Evolutionary conservation across 2,329 filamentous ascomycete genomes (phyloP).

Genomic region (Botrytis aclada): DNA sequence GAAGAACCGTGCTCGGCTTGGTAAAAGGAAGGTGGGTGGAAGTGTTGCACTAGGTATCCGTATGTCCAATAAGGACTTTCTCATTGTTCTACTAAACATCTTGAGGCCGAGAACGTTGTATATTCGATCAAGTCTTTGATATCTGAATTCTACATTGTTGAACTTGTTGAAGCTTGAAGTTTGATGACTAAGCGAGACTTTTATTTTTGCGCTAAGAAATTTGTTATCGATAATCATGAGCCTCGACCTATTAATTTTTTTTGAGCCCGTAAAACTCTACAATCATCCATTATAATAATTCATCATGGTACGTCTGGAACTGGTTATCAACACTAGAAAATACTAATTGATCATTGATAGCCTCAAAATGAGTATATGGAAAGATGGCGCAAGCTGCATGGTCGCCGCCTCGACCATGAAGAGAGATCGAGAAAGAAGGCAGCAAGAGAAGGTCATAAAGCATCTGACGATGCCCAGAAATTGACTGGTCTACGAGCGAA

Average conservation of each 20-base stretch:
- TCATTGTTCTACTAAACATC: conserved; percentile 49
- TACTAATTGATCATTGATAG: conserved; percentile 40
- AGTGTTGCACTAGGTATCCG: conserved; percentile 43
- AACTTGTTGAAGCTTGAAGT: conserved; percentile 14
- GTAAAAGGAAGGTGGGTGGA: conserved; percentile 51
- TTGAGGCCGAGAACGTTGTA: conserved; percentile 21
- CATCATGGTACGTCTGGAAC: conserved; percentile 27
- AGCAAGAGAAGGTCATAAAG: conserved; percentile 86
- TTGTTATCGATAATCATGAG: conserved; percentile 26
- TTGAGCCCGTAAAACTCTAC: conserved; percentile 21
- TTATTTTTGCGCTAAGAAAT: conserved; percentile 19
- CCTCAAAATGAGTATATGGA: conserved; percentile 86
- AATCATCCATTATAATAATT: conserved; percentile 22
- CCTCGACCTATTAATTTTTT: conserved; percentile 16
- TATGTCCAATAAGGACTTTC: conserved; percentile 62
- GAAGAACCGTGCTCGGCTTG: conserved; percentile 44
- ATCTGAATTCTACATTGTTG: conserved; percentile 5
- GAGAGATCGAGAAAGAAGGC: conserved; percentile 83
- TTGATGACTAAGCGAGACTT: conserved; percentile 18
- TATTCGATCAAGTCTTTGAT: conserved; percentile 18
- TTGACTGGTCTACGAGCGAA: conserved; percentile 89
- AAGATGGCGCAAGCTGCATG: conserved; percentile 67
- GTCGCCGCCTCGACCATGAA: conserved; percentile 45
- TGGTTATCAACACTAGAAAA: conserved; percentile 31
- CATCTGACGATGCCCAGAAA: conserved; percentile 87